Percentiles rank a stretch among this genome's conserved stretches.
Evolutionary conservation across 2,329 filamentous ascomycete genomes (phyloP).

Genomic region (Drechslerella dactyloides): DNA sequence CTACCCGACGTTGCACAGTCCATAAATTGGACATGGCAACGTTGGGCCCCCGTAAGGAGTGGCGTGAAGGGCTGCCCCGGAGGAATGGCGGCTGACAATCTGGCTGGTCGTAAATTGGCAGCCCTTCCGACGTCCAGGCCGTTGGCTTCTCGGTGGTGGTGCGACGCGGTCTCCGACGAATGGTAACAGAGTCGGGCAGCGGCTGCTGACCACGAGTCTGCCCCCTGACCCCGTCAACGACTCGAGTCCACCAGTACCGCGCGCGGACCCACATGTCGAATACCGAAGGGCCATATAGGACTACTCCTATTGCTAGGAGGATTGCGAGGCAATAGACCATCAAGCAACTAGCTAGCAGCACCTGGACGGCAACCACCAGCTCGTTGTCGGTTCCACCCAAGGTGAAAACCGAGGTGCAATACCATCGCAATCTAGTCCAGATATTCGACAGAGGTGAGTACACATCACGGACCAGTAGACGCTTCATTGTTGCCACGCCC

Average conservation of each 20-base stretch:
- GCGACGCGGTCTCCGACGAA: conserved; percentile 24
- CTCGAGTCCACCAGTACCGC: conserved; percentile 22
- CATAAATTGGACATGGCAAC: not conserved
- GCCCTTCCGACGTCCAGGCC: conserved; percentile 16
- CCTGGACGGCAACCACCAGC: not conserved
- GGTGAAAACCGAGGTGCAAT: not conserved
- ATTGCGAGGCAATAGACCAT: conserved; percentile 6
- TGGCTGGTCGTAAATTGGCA: too few species aligned
- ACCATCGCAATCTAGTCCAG: not conserved
- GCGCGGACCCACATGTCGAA: conserved; percentile 21
- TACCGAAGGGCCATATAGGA: conserved; percentile 21
- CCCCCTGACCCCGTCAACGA: conserved; percentile 6
- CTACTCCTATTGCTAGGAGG: conserved; percentile 1
- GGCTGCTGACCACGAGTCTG: conserved; percentile 3
- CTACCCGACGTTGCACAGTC: not conserved
- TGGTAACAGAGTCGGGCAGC: conserved; percentile 10
- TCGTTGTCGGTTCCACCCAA: not conserved
- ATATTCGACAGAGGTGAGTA: not conserved
- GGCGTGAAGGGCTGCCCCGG: not conserved
- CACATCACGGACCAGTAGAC: not conserved
- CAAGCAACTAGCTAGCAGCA: not conserved
- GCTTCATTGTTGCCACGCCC: not conserved
- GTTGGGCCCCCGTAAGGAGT: conserved; percentile 5
- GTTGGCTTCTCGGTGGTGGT: conserved; percentile 16
- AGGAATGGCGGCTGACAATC: not conserved